Conservation (phyloP, 2,329 filamentous ascomycete genomes). For the Fusarium tricinctum region DNA sequence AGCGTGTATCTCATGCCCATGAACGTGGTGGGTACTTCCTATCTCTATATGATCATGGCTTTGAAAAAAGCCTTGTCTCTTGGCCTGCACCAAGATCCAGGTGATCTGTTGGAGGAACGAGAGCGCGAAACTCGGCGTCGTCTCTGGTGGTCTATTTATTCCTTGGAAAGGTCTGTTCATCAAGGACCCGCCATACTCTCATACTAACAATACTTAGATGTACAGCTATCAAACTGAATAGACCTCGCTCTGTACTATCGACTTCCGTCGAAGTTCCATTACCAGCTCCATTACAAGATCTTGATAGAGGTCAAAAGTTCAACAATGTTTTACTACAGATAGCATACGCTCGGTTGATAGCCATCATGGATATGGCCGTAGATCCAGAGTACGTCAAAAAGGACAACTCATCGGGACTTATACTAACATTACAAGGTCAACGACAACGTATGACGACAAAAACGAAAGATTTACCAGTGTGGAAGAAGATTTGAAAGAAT, state of each 20-base stretch:
- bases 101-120: background rate
- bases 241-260: background rate
- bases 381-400: background rate
- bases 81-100: background rate
- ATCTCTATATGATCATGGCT: constrained; percentile 3
- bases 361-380: background rate
- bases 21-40: background rate
- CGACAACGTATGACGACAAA: background rate
- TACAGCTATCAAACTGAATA: constrained; percentile 1
- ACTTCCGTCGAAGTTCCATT: background rate
- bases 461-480: background rate
- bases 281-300: background rate
- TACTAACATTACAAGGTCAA: background rate
- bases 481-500: background rate
- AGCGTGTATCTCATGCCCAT: constrained; percentile 8
- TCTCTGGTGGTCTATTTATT: constrained; percentile 7
- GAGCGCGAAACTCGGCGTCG: constrained; percentile 3
- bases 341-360: background rate
- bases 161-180: background rate
- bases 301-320: background rate
- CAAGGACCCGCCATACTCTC: fast-evolving
- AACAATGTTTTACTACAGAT: constrained; percentile 3
- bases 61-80: constrained; percentile 8
- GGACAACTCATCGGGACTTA: fast-evolving
- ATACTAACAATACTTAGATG: background rate